Conservation (phyloP, 257 asterid genomes). For the Vinca minor region DNA sequence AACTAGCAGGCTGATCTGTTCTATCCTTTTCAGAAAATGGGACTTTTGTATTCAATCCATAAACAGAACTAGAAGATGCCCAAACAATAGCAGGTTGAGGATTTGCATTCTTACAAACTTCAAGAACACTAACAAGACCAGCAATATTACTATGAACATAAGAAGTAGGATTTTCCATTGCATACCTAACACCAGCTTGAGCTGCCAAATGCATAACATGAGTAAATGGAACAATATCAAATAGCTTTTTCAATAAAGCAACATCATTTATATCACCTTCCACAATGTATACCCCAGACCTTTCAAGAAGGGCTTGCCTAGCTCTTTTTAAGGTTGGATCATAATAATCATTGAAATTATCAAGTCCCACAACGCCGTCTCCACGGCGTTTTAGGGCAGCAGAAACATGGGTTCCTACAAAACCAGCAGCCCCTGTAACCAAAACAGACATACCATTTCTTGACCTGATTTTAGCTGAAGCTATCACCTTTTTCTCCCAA, state of each 20-base stretch:
- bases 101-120: constrained; percentile 70
- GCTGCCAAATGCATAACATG: constrained; percentile 99
- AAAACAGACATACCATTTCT: constrained; percentile 77
- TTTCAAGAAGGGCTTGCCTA: constrained; percentile 63
- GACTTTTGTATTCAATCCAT: constrained; percentile 82
- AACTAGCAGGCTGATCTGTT: constrained; percentile 92
- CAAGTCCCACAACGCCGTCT: constrained; percentile 84
- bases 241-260: constrained; percentile 53
- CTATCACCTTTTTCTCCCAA: constrained; percentile 58
- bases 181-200: constrained; percentile 91
- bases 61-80: constrained; percentile 98
- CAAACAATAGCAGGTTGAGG: constrained; percentile 97
- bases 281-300: constrained; percentile 81
- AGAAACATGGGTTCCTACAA: constrained; percentile 91
- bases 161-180: constrained; percentile 98
- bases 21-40: constrained; percentile 86
- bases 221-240: constrained; percentile 68
- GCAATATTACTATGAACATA: constrained; percentile 97
- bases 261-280: constrained; percentile 87
- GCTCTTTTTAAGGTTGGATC: constrained; percentile 76
- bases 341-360: constrained; percentile 73
- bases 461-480: constrained; percentile 83
- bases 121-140: constrained; percentile 74
- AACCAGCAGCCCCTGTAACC: constrained; percentile 96
- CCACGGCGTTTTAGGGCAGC: constrained; percentile 92